Evolutionary conservation across 2,329 filamentous ascomycete genomes (phyloP), one percentile per base, ranked within the genome.

Genomic region (Kalaharituber pfeilii): DNA sequence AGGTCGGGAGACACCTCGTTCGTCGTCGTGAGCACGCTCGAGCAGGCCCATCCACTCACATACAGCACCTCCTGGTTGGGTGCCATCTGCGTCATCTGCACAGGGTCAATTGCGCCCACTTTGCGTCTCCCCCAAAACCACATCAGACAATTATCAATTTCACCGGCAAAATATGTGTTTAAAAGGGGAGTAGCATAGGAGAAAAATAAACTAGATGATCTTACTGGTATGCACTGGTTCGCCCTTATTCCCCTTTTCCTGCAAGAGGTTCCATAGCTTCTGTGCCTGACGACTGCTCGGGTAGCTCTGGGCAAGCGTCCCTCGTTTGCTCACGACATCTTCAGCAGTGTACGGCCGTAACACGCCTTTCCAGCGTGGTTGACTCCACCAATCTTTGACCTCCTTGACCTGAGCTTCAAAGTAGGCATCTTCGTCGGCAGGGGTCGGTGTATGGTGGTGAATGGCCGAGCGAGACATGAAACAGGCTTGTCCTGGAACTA

Each of bases 41-140:
- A 96, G 71, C 91, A 96, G 4, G 91, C 91, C 91, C 91, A 98
- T 58, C 91, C 91, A 0, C 88, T 95, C 59, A 98, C 75, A 70
- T 98, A 98, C 47, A 98, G 76, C 18, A 95, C 84, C 68, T 98
- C 89, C 67, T 96, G 91, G 70, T 96, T 85, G 5, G 85, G 79
- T 15, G 91, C 91, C 72, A 96, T 91, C 69, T 98, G 91, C 50
- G 91, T 94, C 91, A 98, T 96, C 71, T 98, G 91, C 9, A 96
- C 81, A n/a, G 91, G 91, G 66, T 98, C 91, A 69, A 98, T 93
- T 57, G 88, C 91, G 63, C 91, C 91, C 84, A 98, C 85, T 89
- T 58, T 47, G n/a, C n/a, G n/a, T n/a, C n/a, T n/a, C n/a, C n/a
- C n/a, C n/a, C 13, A 15, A 20, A 5, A 22, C 42, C 27, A 54